These are phyloP conservation scores for Leucosporidium yakuticum DNA, from an alignment of 768 basidiomycete genomes.

Conservation along the genomic window DNA sequence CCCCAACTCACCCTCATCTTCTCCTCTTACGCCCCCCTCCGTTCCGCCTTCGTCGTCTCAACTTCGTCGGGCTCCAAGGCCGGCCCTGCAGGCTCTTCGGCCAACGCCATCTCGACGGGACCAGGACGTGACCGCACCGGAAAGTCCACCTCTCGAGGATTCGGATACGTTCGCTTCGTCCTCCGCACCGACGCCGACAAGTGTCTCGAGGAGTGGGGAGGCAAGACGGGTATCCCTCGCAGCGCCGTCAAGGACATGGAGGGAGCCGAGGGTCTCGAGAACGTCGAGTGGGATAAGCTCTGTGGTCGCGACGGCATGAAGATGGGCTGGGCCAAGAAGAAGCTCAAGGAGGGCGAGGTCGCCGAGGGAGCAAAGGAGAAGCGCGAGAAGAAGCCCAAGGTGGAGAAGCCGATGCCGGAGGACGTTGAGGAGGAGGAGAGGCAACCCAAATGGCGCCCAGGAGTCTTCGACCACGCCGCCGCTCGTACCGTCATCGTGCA, in stretches of 20 bases:
- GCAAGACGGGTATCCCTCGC: conserved; percentile 15
- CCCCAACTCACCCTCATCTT: conserved; percentile 86
- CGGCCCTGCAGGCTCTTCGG: conserved; percentile 29
- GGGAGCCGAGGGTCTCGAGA: conserved; percentile 16
- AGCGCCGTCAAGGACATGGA: conserved; percentile 32
- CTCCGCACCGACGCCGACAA: conserved; percentile 76
- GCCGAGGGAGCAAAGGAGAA: conserved; percentile 28
- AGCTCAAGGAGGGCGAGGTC: conserved; percentile 33
- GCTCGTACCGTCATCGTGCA: conserved; percentile 58
- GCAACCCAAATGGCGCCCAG: conserved; percentile 12
- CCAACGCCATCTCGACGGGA: conserved; percentile 29
- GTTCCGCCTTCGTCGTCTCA: conserved; percentile 86
- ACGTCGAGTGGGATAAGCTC: conserved; percentile 31
- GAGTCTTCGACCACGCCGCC: conserved; percentile 60
- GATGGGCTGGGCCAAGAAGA: conserved; percentile 34
- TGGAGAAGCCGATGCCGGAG: neutral
- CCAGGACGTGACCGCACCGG: conserved; percentile 34
- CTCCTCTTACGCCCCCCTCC: conserved; percentile 90
- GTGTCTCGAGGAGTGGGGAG: conserved; percentile 40
- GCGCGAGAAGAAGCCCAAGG: conserved; percentile 27
- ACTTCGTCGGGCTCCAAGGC: conserved; percentile 54
- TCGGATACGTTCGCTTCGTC: conserved; percentile 92
- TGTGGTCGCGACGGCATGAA: conserved; percentile 17
- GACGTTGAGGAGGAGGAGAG: conserved; percentile 7
- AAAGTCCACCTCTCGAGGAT: conserved; percentile 65